Base-by-base conservation (phyloP, 768 basidiomycete genomes). In the Fomitopsis pulvina region DNA sequence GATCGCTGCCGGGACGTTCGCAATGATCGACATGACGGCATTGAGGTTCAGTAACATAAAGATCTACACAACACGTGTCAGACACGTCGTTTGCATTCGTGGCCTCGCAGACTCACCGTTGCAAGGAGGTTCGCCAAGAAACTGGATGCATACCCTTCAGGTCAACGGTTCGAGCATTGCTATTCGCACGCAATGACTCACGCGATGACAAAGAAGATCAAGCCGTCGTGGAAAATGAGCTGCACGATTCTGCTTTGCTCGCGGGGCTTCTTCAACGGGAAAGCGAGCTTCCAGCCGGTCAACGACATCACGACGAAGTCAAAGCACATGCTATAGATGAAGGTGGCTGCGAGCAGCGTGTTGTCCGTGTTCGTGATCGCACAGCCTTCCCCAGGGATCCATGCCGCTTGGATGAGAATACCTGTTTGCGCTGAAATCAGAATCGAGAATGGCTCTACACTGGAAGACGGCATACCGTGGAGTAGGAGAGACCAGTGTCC, bases 161-260 rank as follows among this genome's bases (percentile, higher is more conserved):
- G 54, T 71, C 71, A 21, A 66, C 18, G 4, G 51, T 26, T 32
- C 8, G 25, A 37, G 24, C 18, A 9, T 20, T 25, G 2, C 9
- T 2, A 25, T 10, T 24, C 18, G 20, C 1, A 7, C 14, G 16
- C 16, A 27, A 22, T 28, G 26, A 70, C 80, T 45, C 57, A 86
- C 78, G 87, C 87, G 47, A 89, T 76, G 58, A 89, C 66, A 67
- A 89, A 89, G 68, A 77, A 89, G 48, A 85, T 77, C 16, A 90
- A 66, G 22, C 86, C 85, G 53, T 88, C 85, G n/a, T 72, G 66
- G 62, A 87, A 87, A 28, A 89, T 79, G 68, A 87, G 72, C 37
- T 75, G 72, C 40, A 78, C 71, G 18, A 87, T 75, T 48, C 73
- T 72, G 21, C 60, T 61, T 37, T 53, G 57, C 73, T 63, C 22